Percentiles rank a stretch among this genome's conserved stretches.
These are phyloP conservation scores for Ogataea zsoltii DNA, from an alignment of 805 yeast species.

Conservation along the genomic window DNA sequence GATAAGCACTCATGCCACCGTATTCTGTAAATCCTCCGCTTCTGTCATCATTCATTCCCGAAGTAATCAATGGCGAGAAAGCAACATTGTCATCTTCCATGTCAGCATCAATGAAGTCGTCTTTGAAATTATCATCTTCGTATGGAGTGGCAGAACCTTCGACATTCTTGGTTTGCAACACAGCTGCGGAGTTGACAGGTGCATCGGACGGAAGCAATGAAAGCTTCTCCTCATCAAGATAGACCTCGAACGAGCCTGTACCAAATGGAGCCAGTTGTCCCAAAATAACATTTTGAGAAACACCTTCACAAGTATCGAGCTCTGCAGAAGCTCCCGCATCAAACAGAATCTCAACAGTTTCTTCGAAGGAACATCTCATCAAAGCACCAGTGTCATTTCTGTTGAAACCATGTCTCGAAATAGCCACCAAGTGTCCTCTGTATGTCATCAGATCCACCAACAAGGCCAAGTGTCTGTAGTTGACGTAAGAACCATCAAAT, in stretches of 20 bases:
- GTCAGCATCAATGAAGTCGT: slow-evolving; percentile 50
- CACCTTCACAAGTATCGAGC: slow-evolving; percentile 97
- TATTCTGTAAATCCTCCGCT: slow-evolving; percentile 88
- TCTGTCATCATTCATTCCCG: slow-evolving; percentile 75
- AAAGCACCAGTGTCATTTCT: slow-evolving; percentile 98
- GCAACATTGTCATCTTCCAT: slow-evolving; percentile 61
- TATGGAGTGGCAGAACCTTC: slow-evolving; percentile 94
- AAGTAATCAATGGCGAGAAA: slow-evolving; percentile 90
- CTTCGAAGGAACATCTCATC: slow-evolving; percentile 99
- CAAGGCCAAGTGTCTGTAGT: slow-evolving; percentile 97
- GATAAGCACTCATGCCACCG: slow-evolving; percentile 58
- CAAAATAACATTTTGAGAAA: slow-evolving; percentile 93
- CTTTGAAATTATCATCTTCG: slow-evolving; percentile 66
- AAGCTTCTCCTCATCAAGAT: slow-evolving; percentile 88
- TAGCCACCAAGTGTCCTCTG: slow-evolving; percentile 97
- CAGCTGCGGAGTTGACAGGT: slow-evolving; percentile 37
- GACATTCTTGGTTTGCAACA: slow-evolving; percentile 44
- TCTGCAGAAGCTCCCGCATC: slow-evolving; percentile 99
- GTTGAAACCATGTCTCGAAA: slow-evolving; percentile 99
- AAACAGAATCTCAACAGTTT: slow-evolving; percentile 93
- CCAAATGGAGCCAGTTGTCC: slow-evolving; percentile 99
- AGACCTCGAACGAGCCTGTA: slow-evolving; percentile 95
- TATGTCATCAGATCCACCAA: slow-evolving; percentile 98
- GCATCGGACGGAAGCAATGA: slow-evolving; percentile 58
- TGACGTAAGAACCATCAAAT: slow-evolving; percentile 98